Base-by-base conservation (phyloP, 345 rosid species). In the Dipteronia dyeriana region DNA sequence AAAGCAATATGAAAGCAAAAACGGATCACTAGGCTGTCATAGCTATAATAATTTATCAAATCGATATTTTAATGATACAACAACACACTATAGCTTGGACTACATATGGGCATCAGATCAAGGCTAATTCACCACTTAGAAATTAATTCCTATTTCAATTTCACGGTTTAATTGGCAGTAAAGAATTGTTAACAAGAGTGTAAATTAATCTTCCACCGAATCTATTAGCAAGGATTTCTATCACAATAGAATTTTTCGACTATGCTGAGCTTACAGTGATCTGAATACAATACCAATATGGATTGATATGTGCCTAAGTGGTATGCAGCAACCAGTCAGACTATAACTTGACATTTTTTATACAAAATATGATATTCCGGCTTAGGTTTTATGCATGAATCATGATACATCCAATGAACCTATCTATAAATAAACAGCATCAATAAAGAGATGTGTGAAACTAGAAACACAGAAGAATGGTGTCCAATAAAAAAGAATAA, bases 1-100 rank as follows among this genome's bases (percentile, higher is more conserved):
- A 95, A 95, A 38, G 91, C 54, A 95, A 87, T 83, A 95, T 89
- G 87, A 92, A 95, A 38, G 91, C 91, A 25, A 98, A 93, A 79
- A 75, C 94, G 85, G 80, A 93, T 81, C 74, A 90, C 78, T 38
- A 93, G 71, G 86, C 84, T 95, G 41, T 93, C 95, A 49, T 93
- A 95, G 91, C 99, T 93, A 91, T 54, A 74, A 75, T 22, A 76
- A 23, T 25, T 67, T 9, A 8, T n/a, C 20, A 5, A 2, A 25
- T 66, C 64, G 59, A 23, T 17, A 76, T 29, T 7, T 26, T 20
- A 2, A 22, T 11, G 38, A 71, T 16, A 20, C 34, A 38, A 4
- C 34, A 62, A n/a, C n/a, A n/a, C 0, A 56, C 51, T 25, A 20
- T 20, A 43, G 16, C n/a, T n/a, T 29, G 23, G 34, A 68, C 14